Evolutionary conservation across 345 rosid species (phyloP).

Genomic region (Nephelium lappaceum): DNA sequence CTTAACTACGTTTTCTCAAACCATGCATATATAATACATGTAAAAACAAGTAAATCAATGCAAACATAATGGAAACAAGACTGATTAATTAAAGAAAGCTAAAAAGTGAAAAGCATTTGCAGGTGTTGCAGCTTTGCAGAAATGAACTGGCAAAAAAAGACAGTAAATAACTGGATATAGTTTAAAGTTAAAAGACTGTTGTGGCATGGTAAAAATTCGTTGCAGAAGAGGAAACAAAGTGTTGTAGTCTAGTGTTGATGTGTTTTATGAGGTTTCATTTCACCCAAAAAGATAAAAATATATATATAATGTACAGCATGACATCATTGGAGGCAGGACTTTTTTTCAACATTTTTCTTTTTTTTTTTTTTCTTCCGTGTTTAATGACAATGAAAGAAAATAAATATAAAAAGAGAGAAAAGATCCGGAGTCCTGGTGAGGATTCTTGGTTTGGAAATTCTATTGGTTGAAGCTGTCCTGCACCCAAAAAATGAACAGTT

Average conservation of each 20-base stretch:
- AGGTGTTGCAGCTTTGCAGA: background rate
- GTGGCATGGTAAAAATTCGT: background rate
- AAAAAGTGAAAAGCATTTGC: background rate
- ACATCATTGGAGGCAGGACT: slow-evolving; percentile 9
- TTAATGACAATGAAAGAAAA: background rate
- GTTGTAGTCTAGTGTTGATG: background rate
- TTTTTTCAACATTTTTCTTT: background rate
- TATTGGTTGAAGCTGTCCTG: slow-evolving; percentile 23
- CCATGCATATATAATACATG: no score
- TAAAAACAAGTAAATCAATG: no score
- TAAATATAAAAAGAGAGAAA: background rate
- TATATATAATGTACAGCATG: background rate
- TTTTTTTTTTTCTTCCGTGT: background rate
- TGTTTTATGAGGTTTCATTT: background rate
- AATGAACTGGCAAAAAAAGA: background rate
- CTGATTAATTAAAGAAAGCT: no score
- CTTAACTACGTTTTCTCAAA: no score
- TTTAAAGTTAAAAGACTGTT: slow-evolving; percentile 13
- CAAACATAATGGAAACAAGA: no score
- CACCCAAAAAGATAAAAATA: background rate
- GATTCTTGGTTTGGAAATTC: slow-evolving; percentile 14
- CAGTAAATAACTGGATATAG: background rate
- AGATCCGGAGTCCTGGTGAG: background rate
- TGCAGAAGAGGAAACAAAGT: background rate
- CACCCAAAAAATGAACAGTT: slow-evolving; percentile 1